A percentile compares a stretch with the other conserved stretches of the same genome.
phyloP scores from a whole-genome alignment of 257 asterid genomes.

The Salvia hispanica region DNA sequence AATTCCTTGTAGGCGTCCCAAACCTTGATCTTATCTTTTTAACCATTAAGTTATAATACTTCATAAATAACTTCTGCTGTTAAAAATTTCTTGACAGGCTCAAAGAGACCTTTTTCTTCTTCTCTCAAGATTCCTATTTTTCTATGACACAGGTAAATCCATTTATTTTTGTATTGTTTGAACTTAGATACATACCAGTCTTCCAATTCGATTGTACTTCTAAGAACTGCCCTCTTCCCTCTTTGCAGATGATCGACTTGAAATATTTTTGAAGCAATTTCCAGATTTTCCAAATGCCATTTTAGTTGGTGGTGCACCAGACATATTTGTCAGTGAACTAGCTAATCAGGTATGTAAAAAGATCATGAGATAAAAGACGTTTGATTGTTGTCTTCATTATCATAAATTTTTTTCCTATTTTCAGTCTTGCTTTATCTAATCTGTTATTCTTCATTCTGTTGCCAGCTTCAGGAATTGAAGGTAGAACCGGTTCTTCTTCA shows the following conservation, averaged over 20 bases:
- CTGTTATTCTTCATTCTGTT: slow-evolving; percentile 16
- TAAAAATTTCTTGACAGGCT: slow-evolving; percentile 47
- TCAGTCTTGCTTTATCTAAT: slow-evolving; percentile 19
- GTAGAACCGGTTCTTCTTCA: slow-evolving; percentile 92
- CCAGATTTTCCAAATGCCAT: slow-evolving; percentile 80
- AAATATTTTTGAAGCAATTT: slow-evolving; percentile 57
- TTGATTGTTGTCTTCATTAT: slow-evolving; percentile 5
- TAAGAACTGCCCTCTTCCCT: slow-evolving; percentile 23
- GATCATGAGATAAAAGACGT: neutral
- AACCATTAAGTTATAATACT: neutral
- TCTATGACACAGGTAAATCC: slow-evolving; percentile 63
- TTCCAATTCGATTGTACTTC: slow-evolving; percentile 1
- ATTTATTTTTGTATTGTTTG: neutral
- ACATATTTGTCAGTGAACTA: slow-evolving; percentile 69
- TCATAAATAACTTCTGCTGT: slow-evolving; percentile 12
- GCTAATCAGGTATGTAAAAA: slow-evolving; percentile 66
- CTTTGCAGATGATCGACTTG: slow-evolving; percentile 64
- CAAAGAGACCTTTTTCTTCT: slow-evolving; percentile 74
- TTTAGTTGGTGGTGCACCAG: slow-evolving; percentile 68
- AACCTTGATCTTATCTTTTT: slow-evolving; percentile 4
- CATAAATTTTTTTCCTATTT: neutral
- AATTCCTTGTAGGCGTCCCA: neutral
- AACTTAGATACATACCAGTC: too few relatives aligned
- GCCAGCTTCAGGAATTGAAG: slow-evolving; percentile 83
- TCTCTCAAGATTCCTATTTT: slow-evolving; percentile 72